Evolutionary conservation across 768 basidiomycete species (phyloP).

Genomic region (Guyanaporus albipodus): DNA sequence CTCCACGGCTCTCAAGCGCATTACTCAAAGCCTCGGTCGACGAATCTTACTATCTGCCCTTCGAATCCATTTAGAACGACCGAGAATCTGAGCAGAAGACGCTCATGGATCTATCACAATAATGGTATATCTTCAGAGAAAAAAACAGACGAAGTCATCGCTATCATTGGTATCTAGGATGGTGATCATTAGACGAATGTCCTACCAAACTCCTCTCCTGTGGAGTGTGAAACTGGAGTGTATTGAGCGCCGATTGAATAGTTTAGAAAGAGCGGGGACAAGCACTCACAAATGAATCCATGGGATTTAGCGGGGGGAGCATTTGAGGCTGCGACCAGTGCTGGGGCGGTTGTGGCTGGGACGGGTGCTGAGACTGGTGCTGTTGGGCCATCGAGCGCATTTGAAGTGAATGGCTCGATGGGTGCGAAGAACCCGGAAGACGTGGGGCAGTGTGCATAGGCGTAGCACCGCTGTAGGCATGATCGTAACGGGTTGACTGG

Average conservation of each 20-base stretch:
- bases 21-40: slow-evolving; percentile 39
- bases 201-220: slow-evolving; percentile 51
- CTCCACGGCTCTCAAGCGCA: slow-evolving; percentile 37
- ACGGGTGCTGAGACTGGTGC: slow-evolving; percentile 30
- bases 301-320: slow-evolving; percentile 45
- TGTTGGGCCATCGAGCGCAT: slow-evolving; percentile 51
- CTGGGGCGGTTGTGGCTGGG: slow-evolving; percentile 28
- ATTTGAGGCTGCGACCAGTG: slow-evolving; percentile 53
- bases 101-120: slow-evolving; percentile 44
- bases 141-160: slow-evolving; percentile 27
- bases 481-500: slow-evolving; percentile 50
- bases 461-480: slow-evolving; percentile 39
- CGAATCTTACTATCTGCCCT: slow-evolving; percentile 33
- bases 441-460: slow-evolving; percentile 35
- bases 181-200: slow-evolving; percentile 44
- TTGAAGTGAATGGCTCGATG: slow-evolving; percentile 33
- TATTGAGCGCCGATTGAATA: slow-evolving; percentile 10
- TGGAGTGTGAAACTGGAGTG: slow-evolving; percentile 26
- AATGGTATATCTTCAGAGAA: slow-evolving; percentile 37
- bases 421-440: slow-evolving; percentile 33
- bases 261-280: neutral
- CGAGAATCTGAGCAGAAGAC: slow-evolving; percentile 40
- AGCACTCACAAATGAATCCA: slow-evolving; percentile 63
- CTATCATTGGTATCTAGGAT: slow-evolving; percentile 50
- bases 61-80: slow-evolving; percentile 39